Evolutionary conservation across 1,284 basidiomycete genomes (phyloP).

Genomic region (Pyrrhoderma noxium): DNA sequence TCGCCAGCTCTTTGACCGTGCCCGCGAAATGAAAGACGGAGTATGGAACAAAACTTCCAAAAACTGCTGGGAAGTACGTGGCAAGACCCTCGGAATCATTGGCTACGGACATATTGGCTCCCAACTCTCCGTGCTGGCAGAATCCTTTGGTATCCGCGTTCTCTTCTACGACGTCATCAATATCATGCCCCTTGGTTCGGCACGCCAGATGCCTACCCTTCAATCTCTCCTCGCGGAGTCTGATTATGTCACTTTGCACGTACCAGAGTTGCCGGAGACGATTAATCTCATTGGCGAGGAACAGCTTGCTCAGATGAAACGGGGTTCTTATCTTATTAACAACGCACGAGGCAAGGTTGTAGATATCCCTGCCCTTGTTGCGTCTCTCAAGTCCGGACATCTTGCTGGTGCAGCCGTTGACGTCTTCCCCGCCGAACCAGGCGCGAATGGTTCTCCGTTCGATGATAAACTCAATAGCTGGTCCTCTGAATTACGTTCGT

Average conservation of each 20-base stretch:
- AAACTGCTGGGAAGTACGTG: conserved; percentile 96
- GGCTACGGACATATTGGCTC: conserved; percentile 99
- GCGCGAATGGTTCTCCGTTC: conserved; percentile 83
- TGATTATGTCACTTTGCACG: conserved; percentile 95
- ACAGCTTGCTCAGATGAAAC: conserved; percentile 89
- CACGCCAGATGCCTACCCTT: conserved; percentile 83
- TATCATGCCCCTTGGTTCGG: conserved; percentile 96
- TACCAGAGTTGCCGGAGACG: conserved; percentile 95
- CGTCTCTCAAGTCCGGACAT: conserved; percentile 76
- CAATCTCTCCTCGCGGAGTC: conserved; percentile 71
- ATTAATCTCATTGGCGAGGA: conserved; percentile 83
- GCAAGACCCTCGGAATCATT: conserved; percentile 96
- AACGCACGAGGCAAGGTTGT: conserved; percentile 95
- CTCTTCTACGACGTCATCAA: conserved; percentile 95
- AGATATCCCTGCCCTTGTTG: conserved; percentile 87
- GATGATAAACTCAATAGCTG: conserved; percentile 81
- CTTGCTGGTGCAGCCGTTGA: conserved; percentile 94
- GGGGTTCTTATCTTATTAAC: conserved; percentile 94
- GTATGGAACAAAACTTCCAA: conserved; percentile 99
- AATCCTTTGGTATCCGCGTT: conserved; percentile 94
- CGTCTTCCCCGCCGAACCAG: conserved; percentile 92
- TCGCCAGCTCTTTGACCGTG: conserved; percentile 88
- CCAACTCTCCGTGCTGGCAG: conserved; percentile 94
- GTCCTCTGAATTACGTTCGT: conserved; percentile 62
- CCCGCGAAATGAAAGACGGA: conserved; percentile 82